These are phyloP conservation scores for Sequoiadendron giganteum DNA, from an alignment of 75 land plant genomes.

Conservation along the genomic window DNA sequence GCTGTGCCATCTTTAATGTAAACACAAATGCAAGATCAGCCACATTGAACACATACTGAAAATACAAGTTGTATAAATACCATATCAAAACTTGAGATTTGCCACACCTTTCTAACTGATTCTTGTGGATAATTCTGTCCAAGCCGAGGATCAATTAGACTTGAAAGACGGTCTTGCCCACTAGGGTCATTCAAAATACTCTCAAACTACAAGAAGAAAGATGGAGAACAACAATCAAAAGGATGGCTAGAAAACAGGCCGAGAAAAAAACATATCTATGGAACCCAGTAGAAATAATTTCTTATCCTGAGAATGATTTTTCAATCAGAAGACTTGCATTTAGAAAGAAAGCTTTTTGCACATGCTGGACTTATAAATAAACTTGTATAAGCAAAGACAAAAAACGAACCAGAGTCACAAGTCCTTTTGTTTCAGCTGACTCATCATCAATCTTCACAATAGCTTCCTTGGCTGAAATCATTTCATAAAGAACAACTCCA, in stretches of 20 bases:
- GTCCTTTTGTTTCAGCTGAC: constrained; percentile 55
- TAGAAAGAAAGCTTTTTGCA: background rate
- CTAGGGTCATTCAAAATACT: constrained; percentile 54
- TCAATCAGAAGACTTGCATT: background rate
- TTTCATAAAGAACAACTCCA: constrained; percentile 93
- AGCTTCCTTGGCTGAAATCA: constrained; percentile 95
- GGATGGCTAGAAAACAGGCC: background rate
- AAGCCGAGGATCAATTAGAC: constrained; percentile 79
- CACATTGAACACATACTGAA: background rate
- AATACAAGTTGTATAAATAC: background rate
- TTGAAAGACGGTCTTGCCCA: constrained; percentile 49
- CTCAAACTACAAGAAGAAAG: constrained; percentile 68
- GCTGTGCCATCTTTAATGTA: constrained; percentile 70
- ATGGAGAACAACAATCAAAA: background rate
- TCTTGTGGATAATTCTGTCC: constrained; percentile 75
- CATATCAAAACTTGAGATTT: background rate
- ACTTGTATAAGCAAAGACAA: background rate
- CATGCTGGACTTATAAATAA: background rate
- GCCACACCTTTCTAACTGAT: constrained; percentile 70
- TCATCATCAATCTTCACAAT: constrained; percentile 46
- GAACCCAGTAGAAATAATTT: background rate
- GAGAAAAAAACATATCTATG: background rate
- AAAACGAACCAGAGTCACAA: constrained; percentile 62
- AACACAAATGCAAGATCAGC: background rate
- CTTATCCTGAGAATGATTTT: background rate